These are phyloP conservation scores for Phytophthora melonis DNA, from an alignment of 352 stramenopile genomes.

Conservation along the genomic window DNA sequence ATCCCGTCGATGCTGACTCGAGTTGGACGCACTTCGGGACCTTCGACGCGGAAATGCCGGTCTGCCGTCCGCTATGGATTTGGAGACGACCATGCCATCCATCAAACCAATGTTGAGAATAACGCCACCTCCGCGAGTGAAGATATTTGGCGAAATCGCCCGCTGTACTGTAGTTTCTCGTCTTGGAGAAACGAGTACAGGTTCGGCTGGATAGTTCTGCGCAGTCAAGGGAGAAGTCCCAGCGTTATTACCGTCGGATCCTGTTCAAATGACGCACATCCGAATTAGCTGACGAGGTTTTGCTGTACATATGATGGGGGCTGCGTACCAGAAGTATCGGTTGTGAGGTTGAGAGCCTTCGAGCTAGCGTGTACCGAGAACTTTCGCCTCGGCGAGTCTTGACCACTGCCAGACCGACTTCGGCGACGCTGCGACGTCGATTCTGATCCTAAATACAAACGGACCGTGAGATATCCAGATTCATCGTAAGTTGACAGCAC, in stretches of 20 bases:
- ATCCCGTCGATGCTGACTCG: constrained; percentile 32
- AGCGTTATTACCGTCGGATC: background rate
- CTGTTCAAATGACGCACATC: background rate
- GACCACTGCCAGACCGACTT: constrained; percentile 21
- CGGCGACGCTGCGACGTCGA: constrained; percentile 9
- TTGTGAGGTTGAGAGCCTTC: constrained; percentile 15
- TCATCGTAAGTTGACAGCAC: background rate
- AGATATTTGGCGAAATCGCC: constrained; percentile 20
- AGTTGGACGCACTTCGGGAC: constrained; percentile 30
- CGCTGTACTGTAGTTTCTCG: constrained; percentile 16
- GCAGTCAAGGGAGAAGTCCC: background rate
- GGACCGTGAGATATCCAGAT: background rate
- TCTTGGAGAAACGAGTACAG: constrained; percentile 17
- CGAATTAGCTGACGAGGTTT: background rate
- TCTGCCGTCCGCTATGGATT: constrained; percentile 23
- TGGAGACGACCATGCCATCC: constrained; percentile 27
- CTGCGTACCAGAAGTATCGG: constrained; percentile 18
- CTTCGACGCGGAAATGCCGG: constrained; percentile 33
- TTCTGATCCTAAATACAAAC: constrained; percentile 10
- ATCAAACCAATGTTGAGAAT: constrained; percentile 42
- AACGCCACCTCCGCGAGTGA: constrained; percentile 23
- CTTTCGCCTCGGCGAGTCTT: constrained; percentile 25
- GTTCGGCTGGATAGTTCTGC: constrained; percentile 12
- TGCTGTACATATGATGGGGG: background rate
- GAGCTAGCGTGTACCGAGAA: constrained; percentile 27